Evolutionary conservation across 352 stramenopile genomes (phyloP).

Genomic region (Phytophthora palmivora): DNA sequence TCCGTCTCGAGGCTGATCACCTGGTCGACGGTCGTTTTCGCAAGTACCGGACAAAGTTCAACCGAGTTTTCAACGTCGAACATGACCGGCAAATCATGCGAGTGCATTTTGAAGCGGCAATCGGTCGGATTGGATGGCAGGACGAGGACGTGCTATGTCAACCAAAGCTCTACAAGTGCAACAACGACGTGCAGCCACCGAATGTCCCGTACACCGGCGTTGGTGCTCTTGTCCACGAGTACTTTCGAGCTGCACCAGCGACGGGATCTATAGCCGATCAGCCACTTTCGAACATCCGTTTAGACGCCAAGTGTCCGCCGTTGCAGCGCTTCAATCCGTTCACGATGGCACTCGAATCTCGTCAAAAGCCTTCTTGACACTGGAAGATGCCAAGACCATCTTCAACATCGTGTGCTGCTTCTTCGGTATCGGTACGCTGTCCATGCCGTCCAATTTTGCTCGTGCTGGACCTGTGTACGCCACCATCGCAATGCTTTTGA

Average conservation of each 20-base stretch:
- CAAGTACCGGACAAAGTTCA: constrained; percentile 15
- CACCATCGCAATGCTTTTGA: too few species aligned
- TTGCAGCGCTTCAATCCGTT: constrained; percentile 1
- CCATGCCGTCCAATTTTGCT: too few species aligned
- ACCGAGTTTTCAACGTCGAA: constrained; percentile 9
- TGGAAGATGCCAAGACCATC: too few species aligned
- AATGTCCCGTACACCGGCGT: constrained; percentile 23
- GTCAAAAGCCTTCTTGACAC: too few species aligned
- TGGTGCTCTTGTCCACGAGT: constrained; percentile 37
- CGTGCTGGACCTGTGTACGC: too few species aligned
- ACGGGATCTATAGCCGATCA: constrained; percentile 21
- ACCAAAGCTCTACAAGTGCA: constrained; percentile 27
- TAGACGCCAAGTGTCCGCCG: constrained; percentile 1
- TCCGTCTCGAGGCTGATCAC: neutral
- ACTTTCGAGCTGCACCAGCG: constrained; percentile 30
- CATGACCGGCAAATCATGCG: constrained; percentile 9
- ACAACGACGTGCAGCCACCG: constrained; percentile 39
- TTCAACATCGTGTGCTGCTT: too few species aligned
- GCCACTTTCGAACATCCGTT: constrained; percentile 32
- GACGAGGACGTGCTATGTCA: constrained; percentile 29
- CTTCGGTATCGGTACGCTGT: too few species aligned
- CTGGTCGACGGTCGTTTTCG: constrained; percentile 4
- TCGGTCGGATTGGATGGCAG: constrained; percentile 23
- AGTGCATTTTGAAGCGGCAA: constrained; percentile 11
- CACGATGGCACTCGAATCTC: constrained; percentile 15